Conservation (phyloP, 73 alveolate genomes). For the Stentor coeruleus region DNA sequence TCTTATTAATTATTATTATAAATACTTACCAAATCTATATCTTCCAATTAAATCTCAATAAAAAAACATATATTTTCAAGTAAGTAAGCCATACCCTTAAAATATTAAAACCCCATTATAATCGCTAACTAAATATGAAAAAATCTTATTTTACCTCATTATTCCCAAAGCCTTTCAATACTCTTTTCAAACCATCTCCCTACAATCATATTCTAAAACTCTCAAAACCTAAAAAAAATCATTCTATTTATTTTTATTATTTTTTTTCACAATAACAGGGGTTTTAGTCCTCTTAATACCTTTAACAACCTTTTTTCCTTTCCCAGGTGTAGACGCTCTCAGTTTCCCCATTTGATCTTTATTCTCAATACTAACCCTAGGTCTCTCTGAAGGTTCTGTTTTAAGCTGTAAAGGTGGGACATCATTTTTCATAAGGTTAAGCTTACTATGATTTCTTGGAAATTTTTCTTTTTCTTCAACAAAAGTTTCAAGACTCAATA, state of each 20-base stretch:
- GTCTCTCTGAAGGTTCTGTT: background rate
- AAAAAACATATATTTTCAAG: no score
- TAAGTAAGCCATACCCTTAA: no score
- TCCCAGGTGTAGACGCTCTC: slow-evolving; percentile 10
- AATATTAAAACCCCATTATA: no score
- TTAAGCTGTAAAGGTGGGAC: background rate
- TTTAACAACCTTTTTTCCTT: background rate
- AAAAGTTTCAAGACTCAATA: slow-evolving; percentile 1
- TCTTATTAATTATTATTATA: no score
- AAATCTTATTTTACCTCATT: no score
- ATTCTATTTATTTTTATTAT: background rate
- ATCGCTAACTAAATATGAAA: no score
- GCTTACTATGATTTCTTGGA: background rate
- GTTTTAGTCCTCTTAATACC: background rate
- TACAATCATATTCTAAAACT: background rate
- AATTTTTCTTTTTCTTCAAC: background rate
- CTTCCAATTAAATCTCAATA: no score
- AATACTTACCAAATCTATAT: no score
- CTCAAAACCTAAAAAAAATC: background rate
- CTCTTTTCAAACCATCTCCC: no score
- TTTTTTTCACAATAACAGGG: slow-evolving; percentile 2
- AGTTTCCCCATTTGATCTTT: background rate
- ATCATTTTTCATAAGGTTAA: background rate
- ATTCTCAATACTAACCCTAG: background rate
- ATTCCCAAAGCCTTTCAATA: no score